Percentiles rank a stretch among this genome's conserved stretches.
Evolutionary conservation across 805 yeast species (phyloP).

Genomic region (Candida fluviatilis): DNA sequence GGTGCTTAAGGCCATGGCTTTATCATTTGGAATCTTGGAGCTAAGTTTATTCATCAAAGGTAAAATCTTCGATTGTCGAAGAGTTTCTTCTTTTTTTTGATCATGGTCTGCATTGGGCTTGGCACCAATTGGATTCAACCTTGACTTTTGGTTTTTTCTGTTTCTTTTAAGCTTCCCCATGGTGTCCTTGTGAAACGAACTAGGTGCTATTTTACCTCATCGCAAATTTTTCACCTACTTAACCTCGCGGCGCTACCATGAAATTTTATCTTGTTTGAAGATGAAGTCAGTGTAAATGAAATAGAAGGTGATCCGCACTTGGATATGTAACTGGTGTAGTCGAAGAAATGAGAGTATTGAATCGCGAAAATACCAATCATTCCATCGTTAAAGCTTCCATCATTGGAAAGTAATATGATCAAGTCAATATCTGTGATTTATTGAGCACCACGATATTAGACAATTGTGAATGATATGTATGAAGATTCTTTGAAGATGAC

Average conservation of each 20-base stretch:
- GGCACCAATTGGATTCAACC: slow-evolving; percentile 31
- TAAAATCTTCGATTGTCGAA: slow-evolving; percentile 52
- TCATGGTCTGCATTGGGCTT: slow-evolving; percentile 10
- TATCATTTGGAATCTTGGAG: slow-evolving; percentile 63
- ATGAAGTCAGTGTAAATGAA: no score
- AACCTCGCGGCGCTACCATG: slow-evolving; percentile 2
- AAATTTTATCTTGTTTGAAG: background rate
- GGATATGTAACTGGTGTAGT: no score
- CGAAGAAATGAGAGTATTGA: no score
- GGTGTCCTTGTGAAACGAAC: background rate
- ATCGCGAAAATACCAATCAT: no score
- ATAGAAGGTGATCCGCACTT: no score
- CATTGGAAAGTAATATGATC: no score
- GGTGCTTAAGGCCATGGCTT: slow-evolving; percentile 72
- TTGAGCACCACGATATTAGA: no score
- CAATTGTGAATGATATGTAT: no score
- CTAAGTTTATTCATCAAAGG: slow-evolving; percentile 67
- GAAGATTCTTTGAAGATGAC: no score
- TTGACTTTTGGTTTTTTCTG: slow-evolving; percentile 31
- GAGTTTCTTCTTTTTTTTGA: slow-evolving; percentile 40
- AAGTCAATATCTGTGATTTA: no score
- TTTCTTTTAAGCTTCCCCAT: slow-evolving; percentile 80
- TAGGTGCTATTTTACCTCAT: slow-evolving; percentile 1
- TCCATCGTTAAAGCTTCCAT: no score
- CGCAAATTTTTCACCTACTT: background rate